Conservation (phyloP, 805 yeast species). For the Hanseniaspora meyeri region DNA sequence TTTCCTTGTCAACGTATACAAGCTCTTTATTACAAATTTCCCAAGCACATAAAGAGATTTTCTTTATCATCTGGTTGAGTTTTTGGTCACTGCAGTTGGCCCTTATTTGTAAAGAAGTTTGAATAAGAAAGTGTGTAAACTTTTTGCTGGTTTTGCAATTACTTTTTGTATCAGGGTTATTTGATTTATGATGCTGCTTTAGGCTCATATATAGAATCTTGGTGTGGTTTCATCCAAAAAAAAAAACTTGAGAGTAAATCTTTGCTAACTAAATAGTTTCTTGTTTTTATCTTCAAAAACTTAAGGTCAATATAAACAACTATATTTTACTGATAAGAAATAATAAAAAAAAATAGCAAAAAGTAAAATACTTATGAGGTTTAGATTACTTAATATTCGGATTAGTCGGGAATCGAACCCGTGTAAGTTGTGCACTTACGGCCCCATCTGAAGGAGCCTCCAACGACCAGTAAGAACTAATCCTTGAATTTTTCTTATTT, state of each 20-base stretch:
- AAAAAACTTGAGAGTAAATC: background rate
- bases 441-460: slow-evolving; percentile 15
- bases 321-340: background rate
- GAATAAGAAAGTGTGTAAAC: background rate
- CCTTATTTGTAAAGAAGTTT: background rate
- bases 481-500: slow-evolving; percentile 7
- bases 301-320: too few relatives aligned
- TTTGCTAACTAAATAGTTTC: too few relatives aligned
- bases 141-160: background rate
- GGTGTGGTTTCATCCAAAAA: background rate
- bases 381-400: slow-evolving; percentile 1
- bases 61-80: background rate
- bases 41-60: background rate
- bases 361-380: background rate
- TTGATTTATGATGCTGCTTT: background rate
- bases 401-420: slow-evolving; percentile 15
- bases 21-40: background rate
- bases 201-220: background rate
- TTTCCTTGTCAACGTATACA: background rate
- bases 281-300: too few relatives aligned
- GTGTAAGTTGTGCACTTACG: slow-evolving; percentile 12
- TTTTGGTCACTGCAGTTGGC: background rate
- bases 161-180: background rate
- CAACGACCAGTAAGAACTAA: slow-evolving; percentile 14
- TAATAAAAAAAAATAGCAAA: background rate